Evolutionary conservation across 2,329 filamentous ascomycete genomes (phyloP).

Genomic region (Phialophora chinensis): DNA sequence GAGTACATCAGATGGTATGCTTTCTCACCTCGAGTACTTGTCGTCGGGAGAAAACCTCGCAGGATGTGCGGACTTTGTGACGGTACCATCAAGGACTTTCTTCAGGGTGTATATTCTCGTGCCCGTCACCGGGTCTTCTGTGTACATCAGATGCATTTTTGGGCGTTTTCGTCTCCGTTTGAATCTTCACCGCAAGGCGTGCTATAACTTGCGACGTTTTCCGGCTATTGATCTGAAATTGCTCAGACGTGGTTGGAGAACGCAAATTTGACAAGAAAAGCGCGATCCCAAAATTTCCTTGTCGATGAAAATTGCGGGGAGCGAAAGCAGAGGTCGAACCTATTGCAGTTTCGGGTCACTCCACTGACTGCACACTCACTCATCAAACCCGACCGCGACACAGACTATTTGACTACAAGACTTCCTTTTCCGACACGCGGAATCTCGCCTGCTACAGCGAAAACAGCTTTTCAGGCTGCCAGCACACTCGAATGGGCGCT

Average conservation of each 20-base stretch:
- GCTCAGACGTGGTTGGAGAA: conserved; percentile 33
- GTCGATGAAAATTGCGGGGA: conserved; percentile 9
- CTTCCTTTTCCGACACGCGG: conserved; percentile 14
- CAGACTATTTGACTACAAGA: conserved; percentile 12
- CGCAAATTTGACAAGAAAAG: conserved; percentile 1
- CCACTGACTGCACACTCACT: conserved; percentile 11
- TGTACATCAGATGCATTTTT: conserved; percentile 81
- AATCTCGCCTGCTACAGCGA: background rate
- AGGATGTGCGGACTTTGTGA: conserved; percentile 95
- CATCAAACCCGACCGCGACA: conserved; percentile 12
- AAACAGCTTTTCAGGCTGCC: background rate
- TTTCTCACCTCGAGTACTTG: conserved; percentile 80
- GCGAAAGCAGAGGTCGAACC: conserved; percentile 1
- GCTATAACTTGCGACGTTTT: background rate
- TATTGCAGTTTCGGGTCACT: conserved; percentile 9
- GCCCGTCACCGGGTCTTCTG: conserved; percentile 73
- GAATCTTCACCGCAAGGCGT: background rate
- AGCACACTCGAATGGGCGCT: conserved; percentile 7
- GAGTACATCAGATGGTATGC: background rate
- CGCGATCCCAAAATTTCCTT: conserved; percentile 10
- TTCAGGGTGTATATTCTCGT: conserved; percentile 95
- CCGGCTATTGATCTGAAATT: conserved; percentile 20
- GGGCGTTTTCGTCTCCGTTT: background rate
- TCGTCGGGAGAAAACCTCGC: conserved; percentile 97
- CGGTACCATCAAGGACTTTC: conserved; percentile 67